phyloP scores from a whole-genome alignment of 257 asterid species.

The Gynochthodes officinalis region DNA sequence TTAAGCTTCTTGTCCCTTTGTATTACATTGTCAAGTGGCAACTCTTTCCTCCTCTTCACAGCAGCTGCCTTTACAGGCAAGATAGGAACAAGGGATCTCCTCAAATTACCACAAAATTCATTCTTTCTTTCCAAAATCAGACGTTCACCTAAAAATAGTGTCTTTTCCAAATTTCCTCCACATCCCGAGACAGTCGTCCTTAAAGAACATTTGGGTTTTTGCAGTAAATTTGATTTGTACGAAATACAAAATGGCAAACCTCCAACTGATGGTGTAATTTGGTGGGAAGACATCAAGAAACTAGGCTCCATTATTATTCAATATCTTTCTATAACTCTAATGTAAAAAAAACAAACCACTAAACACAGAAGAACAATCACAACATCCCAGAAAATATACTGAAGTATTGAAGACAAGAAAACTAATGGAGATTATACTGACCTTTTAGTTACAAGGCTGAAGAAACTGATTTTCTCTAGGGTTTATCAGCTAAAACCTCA shows the following conservation, averaged over 20 bases:
- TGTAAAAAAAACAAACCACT: slow-evolving; percentile 7
- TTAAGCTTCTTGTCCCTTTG: slow-evolving; percentile 95
- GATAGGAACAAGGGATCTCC: slow-evolving; percentile 29
- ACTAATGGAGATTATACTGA: slow-evolving; percentile 24
- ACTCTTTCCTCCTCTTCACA: slow-evolving; percentile 93
- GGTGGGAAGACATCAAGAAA: slow-evolving; percentile 46
- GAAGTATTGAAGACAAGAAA: slow-evolving; percentile 11
- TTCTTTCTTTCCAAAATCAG: slow-evolving; percentile 31
- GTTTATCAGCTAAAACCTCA: slow-evolving; percentile 56
- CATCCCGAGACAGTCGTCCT: slow-evolving; percentile 27
- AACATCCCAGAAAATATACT: no score
- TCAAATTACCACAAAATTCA: slow-evolving; percentile 27
- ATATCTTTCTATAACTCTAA: slow-evolving; percentile 13
- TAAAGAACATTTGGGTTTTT: slow-evolving; percentile 37
- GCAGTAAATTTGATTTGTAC: slow-evolving; percentile 33
- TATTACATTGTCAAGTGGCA: slow-evolving; percentile 85
- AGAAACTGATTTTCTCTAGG: slow-evolving; percentile 28
- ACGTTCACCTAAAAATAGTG: slow-evolving; percentile 49
- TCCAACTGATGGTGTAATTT: slow-evolving; percentile 42
- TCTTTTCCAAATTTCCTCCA: slow-evolving; percentile 29
- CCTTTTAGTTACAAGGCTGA: slow-evolving; percentile 22
- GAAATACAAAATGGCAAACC: slow-evolving; percentile 51
- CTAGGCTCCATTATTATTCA: slow-evolving; percentile 54
- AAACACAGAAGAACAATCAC: neutral
- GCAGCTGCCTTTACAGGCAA: slow-evolving; percentile 52